Evolutionary conservation across 2,329 filamentous ascomycete genomes (phyloP).

Genomic region (Spiromastix sp.): DNA sequence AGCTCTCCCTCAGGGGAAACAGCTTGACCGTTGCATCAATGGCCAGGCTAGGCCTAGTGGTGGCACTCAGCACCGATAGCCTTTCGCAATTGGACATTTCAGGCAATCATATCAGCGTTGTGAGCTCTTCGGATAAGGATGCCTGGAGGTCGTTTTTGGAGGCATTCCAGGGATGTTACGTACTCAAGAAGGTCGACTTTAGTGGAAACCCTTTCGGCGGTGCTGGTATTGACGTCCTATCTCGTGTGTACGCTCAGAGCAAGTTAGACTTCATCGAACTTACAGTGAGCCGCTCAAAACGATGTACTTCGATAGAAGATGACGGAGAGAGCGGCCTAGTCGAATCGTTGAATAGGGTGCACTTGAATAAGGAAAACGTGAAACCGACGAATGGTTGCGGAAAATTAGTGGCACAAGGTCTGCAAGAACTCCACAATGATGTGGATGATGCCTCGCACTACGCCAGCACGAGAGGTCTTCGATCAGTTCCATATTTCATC

Average conservation of each 20-base stretch:
- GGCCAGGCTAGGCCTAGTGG: conserved; percentile 29
- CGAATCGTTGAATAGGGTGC: background rate
- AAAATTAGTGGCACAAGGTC: background rate
- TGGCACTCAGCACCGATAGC: conserved; percentile 32
- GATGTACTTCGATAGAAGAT: no score
- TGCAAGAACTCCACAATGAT: background rate
- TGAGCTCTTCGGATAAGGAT: conserved; percentile 23
- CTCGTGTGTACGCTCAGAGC: conserved; percentile 31
- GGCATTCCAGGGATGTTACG: conserved; percentile 32
- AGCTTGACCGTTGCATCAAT: conserved; percentile 33
- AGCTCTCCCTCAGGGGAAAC: conserved; percentile 37
- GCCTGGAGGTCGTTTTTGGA: conserved; percentile 36
- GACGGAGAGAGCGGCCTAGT: background rate
- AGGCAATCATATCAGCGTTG: conserved; percentile 34
- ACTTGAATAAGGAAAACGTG: background rate
- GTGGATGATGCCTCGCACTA: conserved; percentile 15
- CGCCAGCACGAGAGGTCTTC: conserved; percentile 23
- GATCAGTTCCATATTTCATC: conserved; percentile 26
- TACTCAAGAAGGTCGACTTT: conserved; percentile 36
- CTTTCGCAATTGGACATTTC: conserved; percentile 39
- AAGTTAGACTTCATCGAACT: conserved; percentile 22
- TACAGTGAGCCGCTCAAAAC: conserved; percentile 14
- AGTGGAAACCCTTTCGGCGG: conserved; percentile 34
- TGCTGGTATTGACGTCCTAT: conserved; percentile 36
- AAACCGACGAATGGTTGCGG: background rate